Percentiles rank a stretch among this genome's conserved stretches.
These are phyloP conservation scores for Quercus wislizeni DNA, from an alignment of 306 rosid genomes.

Conservation along the genomic window DNA sequence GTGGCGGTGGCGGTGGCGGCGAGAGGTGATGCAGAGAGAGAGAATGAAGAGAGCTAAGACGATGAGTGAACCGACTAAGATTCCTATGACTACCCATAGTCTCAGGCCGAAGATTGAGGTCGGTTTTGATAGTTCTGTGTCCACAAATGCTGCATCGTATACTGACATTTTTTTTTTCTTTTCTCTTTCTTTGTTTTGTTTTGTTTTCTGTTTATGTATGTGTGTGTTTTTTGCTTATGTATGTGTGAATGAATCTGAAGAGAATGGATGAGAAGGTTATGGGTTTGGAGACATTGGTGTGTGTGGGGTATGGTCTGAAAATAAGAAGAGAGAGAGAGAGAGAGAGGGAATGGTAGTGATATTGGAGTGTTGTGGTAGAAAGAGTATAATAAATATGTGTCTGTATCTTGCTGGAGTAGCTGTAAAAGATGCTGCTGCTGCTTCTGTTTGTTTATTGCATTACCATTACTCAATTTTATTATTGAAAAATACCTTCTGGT, in stretches of 20 bases:
- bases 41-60: constrained; percentile 79
- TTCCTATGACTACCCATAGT: constrained; percentile 91
- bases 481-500: too few species aligned
- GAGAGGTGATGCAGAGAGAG: constrained; percentile 88
- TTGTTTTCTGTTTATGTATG: neutral
- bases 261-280: neutral
- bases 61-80: constrained; percentile 75
- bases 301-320: neutral
- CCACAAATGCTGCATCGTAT: constrained; percentile 76
- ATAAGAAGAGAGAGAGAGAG: constrained; percentile 23
- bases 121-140: constrained; percentile 69
- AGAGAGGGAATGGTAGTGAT: neutral
- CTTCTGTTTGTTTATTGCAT: too few species aligned
- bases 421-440: neutral
- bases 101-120: constrained; percentile 92
- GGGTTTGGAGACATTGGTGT: constrained; percentile 17
- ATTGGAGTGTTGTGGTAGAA: neutral
- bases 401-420: neutral
- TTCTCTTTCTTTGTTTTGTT: neutral
- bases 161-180: constrained; percentile 46
- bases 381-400: neutral
- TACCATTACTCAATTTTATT: too few species aligned
- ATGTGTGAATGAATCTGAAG: neutral
- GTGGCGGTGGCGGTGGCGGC: constrained; percentile 46
- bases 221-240: neutral